phyloP scores from a whole-genome alignment of 2,329 filamentous ascomycete genomes.

The Didymellaceae sp. region DNA sequence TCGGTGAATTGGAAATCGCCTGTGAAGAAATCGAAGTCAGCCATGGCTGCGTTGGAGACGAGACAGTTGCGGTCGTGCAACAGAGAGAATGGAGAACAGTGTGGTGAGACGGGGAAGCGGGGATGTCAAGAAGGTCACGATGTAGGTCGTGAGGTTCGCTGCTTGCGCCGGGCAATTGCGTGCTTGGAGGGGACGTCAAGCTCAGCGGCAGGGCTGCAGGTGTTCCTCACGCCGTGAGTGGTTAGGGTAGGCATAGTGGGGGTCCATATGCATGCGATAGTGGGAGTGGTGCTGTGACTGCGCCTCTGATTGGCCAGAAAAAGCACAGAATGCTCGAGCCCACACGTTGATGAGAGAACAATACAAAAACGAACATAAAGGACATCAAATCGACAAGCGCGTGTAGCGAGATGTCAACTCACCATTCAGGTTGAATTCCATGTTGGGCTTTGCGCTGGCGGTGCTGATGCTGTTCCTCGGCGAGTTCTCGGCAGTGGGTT shows the following conservation, averaged over 20 bases:
- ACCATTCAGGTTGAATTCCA: constrained; percentile 48
- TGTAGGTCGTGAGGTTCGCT: constrained; percentile 7
- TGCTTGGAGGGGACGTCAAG: constrained; percentile 40
- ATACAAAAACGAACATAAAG: constrained; percentile 12
- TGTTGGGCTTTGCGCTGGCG: constrained; percentile 31
- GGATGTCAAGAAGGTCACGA: background rate
- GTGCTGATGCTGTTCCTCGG: constrained; percentile 23
- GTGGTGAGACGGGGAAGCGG: background rate
- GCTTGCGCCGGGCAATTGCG: constrained; percentile 39
- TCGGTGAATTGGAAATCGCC: constrained; percentile 56
- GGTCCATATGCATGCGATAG: constrained; percentile 31
- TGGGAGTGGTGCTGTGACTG: constrained; percentile 7
- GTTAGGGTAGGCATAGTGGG: constrained; percentile 32
- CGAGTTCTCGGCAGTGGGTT: constrained; percentile 21
- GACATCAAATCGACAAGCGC: constrained; percentile 7
- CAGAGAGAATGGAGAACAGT: constrained; percentile 2
- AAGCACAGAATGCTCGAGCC: constrained; percentile 22
- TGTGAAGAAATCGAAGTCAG: constrained; percentile 48
- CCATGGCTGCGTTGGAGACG: constrained; percentile 28
- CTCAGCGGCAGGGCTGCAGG: constrained; percentile 31
- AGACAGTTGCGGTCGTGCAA: constrained; percentile 7
- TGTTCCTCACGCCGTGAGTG: constrained; percentile 32
- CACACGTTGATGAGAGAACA: too few species aligned
- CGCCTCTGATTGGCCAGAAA: constrained; percentile 31
- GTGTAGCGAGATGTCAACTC: constrained; percentile 30